phyloP scores from a whole-genome alignment of 345 rosid genomes.

The Lagerstroemia speciosa region DNA sequence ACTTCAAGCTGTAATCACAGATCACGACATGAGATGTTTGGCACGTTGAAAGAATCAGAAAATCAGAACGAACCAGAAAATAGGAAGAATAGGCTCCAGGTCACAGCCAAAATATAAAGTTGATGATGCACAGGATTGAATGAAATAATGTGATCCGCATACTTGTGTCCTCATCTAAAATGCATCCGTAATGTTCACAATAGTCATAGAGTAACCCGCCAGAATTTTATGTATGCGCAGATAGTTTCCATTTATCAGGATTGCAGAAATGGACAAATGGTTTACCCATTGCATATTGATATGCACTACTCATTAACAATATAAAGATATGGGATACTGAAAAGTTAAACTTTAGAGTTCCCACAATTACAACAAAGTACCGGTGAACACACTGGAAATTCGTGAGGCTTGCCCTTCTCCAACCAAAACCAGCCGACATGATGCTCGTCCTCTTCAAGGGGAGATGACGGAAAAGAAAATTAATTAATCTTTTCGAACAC shows the following conservation, averaged over 20 bases:
- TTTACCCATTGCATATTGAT: background rate
- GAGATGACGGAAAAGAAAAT: background rate
- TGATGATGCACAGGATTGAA: background rate
- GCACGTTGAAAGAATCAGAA: background rate
- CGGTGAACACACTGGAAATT: slow-evolving; percentile 86
- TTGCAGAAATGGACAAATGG: background rate
- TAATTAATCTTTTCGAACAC: background rate
- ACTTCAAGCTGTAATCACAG: slow-evolving; percentile 59
- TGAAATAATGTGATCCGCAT: no score
- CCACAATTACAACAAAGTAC: slow-evolving; percentile 65
- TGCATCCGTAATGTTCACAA: background rate
- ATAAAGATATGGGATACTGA: background rate
- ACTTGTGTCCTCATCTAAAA: background rate
- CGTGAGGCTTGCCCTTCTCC: slow-evolving; percentile 75
- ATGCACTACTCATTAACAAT: background rate
- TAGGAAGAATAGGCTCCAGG: background rate
- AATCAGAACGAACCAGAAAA: background rate
- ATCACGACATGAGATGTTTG: slow-evolving; percentile 2
- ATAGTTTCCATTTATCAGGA: background rate
- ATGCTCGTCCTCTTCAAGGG: slow-evolving; percentile 77
- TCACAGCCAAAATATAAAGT: background rate
- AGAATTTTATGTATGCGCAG: background rate
- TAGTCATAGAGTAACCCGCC: background rate
- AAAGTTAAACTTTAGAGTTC: slow-evolving; percentile 3
- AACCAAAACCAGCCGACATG: slow-evolving; percentile 99